Conservation (phyloP, 306 rosid species). For the Vicia villosa region DNA sequence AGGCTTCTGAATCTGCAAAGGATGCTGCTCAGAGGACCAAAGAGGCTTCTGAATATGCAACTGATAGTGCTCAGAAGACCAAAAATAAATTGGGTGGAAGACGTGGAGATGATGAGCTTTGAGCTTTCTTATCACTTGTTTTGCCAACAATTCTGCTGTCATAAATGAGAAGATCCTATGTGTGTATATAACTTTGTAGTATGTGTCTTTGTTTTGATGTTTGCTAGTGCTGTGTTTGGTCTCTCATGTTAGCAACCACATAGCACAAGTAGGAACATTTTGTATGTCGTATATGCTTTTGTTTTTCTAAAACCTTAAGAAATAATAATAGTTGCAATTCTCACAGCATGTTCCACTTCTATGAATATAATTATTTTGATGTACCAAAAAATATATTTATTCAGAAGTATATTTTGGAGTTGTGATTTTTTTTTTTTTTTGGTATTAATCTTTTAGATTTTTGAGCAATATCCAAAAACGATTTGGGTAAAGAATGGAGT, state of each 20-base stretch:
- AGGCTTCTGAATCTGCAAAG: conserved; percentile 37
- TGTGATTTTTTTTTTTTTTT: too few relatives aligned
- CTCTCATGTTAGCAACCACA: not conserved
- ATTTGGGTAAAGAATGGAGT: too few relatives aligned
- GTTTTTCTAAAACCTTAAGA: not conserved
- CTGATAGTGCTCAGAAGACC: conserved; percentile 1
- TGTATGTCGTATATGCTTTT: not conserved
- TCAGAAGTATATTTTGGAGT: not conserved
- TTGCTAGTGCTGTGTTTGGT: not conserved
- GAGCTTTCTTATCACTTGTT: conserved; percentile 1
- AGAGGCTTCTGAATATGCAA: not conserved
- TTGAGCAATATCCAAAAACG: too few relatives aligned
- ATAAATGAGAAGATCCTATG: not conserved
- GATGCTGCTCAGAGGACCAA: conserved; percentile 35
- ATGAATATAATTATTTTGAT: not conserved
- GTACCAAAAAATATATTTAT: not conserved
- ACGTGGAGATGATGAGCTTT: conserved; percentile 61
- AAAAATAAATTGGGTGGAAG: conserved; percentile 37
- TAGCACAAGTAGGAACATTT: not conserved
- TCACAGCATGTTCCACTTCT: not conserved
- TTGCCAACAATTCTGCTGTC: not conserved
- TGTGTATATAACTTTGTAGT: conserved; percentile 4
- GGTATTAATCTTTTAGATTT: too few relatives aligned
- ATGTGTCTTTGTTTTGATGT: not conserved
- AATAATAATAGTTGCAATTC: conserved; percentile 4